These are phyloP conservation scores for Botrytis sinoallii DNA, from an alignment of 2,329 filamentous ascomycete species.

Conservation along the genomic window DNA sequence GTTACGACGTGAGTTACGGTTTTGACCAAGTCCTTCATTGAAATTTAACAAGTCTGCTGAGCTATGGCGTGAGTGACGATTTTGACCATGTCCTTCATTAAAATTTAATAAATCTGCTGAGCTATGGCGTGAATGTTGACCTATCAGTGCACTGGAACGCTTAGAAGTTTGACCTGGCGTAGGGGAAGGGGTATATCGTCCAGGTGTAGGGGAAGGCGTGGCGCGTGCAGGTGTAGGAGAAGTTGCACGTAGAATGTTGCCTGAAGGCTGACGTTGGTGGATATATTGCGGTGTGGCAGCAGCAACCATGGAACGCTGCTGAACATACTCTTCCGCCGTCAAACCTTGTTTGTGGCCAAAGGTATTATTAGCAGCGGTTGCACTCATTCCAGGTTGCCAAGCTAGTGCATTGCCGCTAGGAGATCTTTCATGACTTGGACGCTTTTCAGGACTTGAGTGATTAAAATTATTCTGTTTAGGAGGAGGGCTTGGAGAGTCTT, in stretches of 20 bases:
- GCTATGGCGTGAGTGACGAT: background rate
- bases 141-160: constrained; percentile 43
- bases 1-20: background rate
- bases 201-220: constrained; percentile 25
- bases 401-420: constrained; percentile 51
- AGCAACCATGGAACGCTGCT: constrained; percentile 65
- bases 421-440: constrained; percentile 30
- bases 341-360: constrained; percentile 49
- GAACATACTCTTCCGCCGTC: constrained; percentile 79
- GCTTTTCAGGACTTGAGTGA: constrained; percentile 44
- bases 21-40: constrained; percentile 37
- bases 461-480: constrained; percentile 50
- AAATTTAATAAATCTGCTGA: constrained; percentile 35
- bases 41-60: constrained; percentile 34
- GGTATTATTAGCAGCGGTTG: constrained; percentile 45
- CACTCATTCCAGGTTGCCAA: constrained; percentile 72
- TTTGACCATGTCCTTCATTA: background rate
- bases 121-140: constrained; percentile 39
- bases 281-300: constrained; percentile 53
- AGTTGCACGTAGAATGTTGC: constrained; percentile 45
- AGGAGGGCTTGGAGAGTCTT: constrained; percentile 45
- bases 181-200: constrained; percentile 27
- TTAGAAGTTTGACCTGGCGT: constrained; percentile 47
- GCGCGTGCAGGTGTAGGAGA: constrained; percentile 46
- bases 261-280: constrained; percentile 57